phyloP scores from a whole-genome alignment of 2,329 filamentous ascomycete species.

The Colletotrichum sp. region DNA sequence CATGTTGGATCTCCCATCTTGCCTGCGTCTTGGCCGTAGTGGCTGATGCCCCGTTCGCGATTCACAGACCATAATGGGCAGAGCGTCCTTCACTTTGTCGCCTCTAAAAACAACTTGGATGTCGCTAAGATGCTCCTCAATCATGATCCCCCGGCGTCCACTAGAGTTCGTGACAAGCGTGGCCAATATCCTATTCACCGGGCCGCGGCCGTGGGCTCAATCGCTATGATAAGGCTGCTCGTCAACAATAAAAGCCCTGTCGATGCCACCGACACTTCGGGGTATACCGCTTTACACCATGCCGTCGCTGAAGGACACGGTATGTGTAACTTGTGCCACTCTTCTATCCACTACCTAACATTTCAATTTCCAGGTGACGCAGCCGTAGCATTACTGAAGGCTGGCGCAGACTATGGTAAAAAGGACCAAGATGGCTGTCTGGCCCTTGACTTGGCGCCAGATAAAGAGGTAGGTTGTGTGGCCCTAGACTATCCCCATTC shows the following conservation, averaged over 20 bases:
- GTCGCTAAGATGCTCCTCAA: constrained; percentile 78
- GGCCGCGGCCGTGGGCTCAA: constrained; percentile 86
- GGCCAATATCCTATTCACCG: constrained; percentile 92
- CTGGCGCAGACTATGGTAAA: constrained; percentile 82
- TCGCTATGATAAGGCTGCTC: constrained; percentile 84
- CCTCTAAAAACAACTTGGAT: constrained; percentile 88
- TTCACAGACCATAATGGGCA: constrained; percentile 68
- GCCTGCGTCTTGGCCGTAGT: background rate
- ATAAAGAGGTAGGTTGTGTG: constrained; percentile 71
- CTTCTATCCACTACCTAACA: background rate
- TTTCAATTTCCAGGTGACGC: constrained; percentile 65
- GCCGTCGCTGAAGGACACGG: constrained; percentile 78
- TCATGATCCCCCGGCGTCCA: constrained; percentile 71
- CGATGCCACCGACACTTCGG: constrained; percentile 81
- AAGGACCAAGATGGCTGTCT: constrained; percentile 73
- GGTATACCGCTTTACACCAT: constrained; percentile 90
- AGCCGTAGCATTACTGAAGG: constrained; percentile 81
- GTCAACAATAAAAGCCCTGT: constrained; percentile 80
- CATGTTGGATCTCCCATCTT: background rate
- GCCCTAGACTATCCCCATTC: background rate
- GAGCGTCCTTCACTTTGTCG: constrained; percentile 90
- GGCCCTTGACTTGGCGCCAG: constrained; percentile 83
- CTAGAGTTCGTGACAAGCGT: constrained; percentile 81
- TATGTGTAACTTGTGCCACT: constrained; percentile 27
- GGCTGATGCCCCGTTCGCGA: background rate